Evolutionary conservation across 805 yeast species (phyloP), one percentile per base, ranked within the genome.

Genomic region (Yarrowia osloensis): DNA sequence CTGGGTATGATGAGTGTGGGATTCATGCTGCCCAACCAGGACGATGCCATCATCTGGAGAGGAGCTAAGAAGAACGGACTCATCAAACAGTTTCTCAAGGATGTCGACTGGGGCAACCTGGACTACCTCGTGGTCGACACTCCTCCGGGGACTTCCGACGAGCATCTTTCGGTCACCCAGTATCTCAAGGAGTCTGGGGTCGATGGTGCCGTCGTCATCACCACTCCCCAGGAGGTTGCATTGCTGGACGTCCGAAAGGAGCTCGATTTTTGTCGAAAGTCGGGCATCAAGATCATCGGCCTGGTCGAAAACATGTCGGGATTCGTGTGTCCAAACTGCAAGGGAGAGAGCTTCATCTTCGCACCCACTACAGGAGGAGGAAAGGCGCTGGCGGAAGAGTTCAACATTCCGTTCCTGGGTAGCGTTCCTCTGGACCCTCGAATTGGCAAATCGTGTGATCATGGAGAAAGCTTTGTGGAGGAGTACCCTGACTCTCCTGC

Each of bases 111-210:
- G 99, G 97, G 97, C 4, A 70, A 73, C 15, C 72, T 81, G 15
- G 98, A 95, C 76, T 95, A 90, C 73, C 80, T 95, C 71, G 84
- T 95, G 17, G 89, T 95, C 19, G 99, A 95, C 74, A 95, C 99
- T 0, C 99, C 99, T 0, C 99, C 99, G 0, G 99, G 99, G 0
- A 95, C 99, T 0, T 89, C 97, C 0, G 99, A 95, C 77, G 99
- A 95, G 76, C 99, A 95, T 77, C 82, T 95, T 47, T 88, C 96
- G 8, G 93, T 95, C 35, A 90, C 93, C 35, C 87, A 90, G 63
- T 93, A 90, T 74, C 80, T 95, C 84, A 89, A 90, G 73, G 97
- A 91, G 39, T 86, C 89, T 4, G 97, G 97, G 0, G 87, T 95
- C 1, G 98, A 94, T 75, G 99, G 99, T 0, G 99, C 99, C 0